phyloP scores from a whole-genome alignment of 2,329 filamentous ascomycete genomes.

The Fusarium aywerte region DNA sequence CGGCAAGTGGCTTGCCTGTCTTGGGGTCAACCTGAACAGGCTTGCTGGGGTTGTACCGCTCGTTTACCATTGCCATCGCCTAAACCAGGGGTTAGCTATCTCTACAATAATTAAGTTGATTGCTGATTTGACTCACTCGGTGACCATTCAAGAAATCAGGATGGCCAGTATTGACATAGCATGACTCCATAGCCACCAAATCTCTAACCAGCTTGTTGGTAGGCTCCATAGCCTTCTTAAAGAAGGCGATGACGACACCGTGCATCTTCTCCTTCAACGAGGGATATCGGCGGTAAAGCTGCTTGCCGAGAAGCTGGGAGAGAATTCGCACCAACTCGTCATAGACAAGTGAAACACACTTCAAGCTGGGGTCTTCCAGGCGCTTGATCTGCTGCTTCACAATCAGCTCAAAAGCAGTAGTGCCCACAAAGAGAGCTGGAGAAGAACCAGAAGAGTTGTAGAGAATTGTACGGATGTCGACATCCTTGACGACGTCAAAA shows the following conservation, averaged over 20 bases:
- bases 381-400: constrained; percentile 99
- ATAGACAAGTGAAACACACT: constrained; percentile 97
- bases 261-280: constrained; percentile 96
- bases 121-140: constrained; percentile 66
- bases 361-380: constrained; percentile 93
- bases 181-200: constrained; percentile 93
- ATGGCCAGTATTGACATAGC: constrained; percentile 98
- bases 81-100: constrained; percentile 46
- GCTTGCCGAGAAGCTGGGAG: constrained; percentile 86
- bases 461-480: constrained; percentile 94
- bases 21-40: constrained; percentile 97
- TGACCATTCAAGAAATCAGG: constrained; percentile 98
- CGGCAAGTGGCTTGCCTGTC: constrained; percentile 89
- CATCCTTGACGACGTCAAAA: constrained; percentile 96
- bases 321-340: constrained; percentile 97
- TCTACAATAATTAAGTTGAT: background rate
- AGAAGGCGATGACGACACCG: constrained; percentile 89
- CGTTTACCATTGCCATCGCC: constrained; percentile 98
- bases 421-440: constrained; percentile 95
- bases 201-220: constrained; percentile 97
- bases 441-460: constrained; percentile 99
- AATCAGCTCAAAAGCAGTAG: constrained; percentile 97
- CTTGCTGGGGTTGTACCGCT: constrained; percentile 82
- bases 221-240: constrained; percentile 98
- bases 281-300: constrained; percentile 93